Conservation (phyloP, 129 eudicot genomes). For the Helianthus tuberosus region DNA sequence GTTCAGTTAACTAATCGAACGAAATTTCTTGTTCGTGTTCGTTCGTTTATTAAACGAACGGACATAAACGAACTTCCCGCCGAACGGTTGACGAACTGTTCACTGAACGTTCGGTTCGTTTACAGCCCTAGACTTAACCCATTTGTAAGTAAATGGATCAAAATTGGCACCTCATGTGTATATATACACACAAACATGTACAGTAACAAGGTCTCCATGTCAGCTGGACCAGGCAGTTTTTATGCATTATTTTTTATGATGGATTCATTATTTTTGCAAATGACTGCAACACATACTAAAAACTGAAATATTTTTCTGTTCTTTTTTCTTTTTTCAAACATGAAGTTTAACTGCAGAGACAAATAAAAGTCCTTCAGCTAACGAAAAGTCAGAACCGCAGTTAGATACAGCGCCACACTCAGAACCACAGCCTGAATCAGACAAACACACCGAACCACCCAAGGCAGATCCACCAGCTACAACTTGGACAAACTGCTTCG, state of each 20-base stretch:
- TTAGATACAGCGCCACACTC: slow-evolving; percentile 13
- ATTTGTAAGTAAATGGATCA: no score
- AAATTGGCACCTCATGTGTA: neutral
- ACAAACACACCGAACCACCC: slow-evolving; percentile 21
- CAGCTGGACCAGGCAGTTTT: neutral
- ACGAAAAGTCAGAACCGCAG: slow-evolving; percentile 15
- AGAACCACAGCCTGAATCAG: slow-evolving; percentile 15
- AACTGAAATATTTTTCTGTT: no score
- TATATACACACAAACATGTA: no score
- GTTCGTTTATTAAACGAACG: no score
- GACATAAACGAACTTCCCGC: no score
- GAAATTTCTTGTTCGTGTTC: no score
- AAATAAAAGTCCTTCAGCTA: slow-evolving; percentile 28
- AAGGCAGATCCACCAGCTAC: slow-evolving; percentile 28
- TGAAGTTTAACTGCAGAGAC: slow-evolving; percentile 41
- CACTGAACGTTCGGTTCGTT: no score
- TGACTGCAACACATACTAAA: neutral
- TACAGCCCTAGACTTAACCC: no score
- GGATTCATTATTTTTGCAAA: neutral
- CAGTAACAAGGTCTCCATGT: neutral
- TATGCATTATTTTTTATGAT: neutral
- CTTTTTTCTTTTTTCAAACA: slow-evolving; percentile 7
- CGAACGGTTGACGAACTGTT: no score
- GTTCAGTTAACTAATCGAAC: no score
- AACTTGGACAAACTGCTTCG: slow-evolving; percentile 34